Percentiles rank a stretch among this genome's conserved stretches.
These are phyloP conservation scores for Emydomyces testavorans DNA, from an alignment of 2,329 filamentous ascomycete genomes.

Conservation along the genomic window DNA sequence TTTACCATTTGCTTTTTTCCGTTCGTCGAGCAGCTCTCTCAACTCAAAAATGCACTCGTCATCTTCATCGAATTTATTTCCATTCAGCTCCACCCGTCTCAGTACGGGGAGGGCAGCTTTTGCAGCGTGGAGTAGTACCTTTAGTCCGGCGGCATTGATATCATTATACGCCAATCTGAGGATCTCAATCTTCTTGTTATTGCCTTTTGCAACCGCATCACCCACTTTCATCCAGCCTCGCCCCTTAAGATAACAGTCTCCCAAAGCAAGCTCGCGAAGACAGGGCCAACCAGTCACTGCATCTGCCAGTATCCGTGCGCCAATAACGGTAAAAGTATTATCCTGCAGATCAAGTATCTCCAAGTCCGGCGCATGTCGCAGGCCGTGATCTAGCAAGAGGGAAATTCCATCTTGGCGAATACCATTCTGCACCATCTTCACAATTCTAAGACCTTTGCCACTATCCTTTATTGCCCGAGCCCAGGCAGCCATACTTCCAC, in stretches of 20 bases:
- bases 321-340: slow-evolving; percentile 83
- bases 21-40: slow-evolving; percentile 58
- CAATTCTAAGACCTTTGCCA: slow-evolving; percentile 59
- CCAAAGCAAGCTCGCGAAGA: slow-evolving; percentile 72
- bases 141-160: slow-evolving; percentile 65
- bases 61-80: slow-evolving; percentile 86
- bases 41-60: slow-evolving; percentile 60
- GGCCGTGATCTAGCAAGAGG: slow-evolving; percentile 64
- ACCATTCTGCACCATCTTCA: slow-evolving; percentile 98
- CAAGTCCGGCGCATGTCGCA: slow-evolving; percentile 57
- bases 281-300: slow-evolving; percentile 63
- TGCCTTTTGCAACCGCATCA: slow-evolving; percentile 58
- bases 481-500: slow-evolving; percentile 93
- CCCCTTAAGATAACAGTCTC: slow-evolving; percentile 72
- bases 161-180: slow-evolving; percentile 90
- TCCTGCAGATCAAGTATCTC: slow-evolving; percentile 83
- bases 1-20: slow-evolving; percentile 57
- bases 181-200: slow-evolving; percentile 67
- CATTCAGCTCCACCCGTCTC: slow-evolving; percentile 83
- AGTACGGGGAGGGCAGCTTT: slow-evolving; percentile 60
- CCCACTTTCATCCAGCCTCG: slow-evolving; percentile 66
- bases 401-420: slow-evolving; percentile 90
- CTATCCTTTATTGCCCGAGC: slow-evolving; percentile 76
- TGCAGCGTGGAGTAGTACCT: slow-evolving; percentile 57
- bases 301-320: slow-evolving; percentile 64